Evolutionary conservation across 805 yeast genomes (phyloP).

Genomic region (Candida patagonica): DNA sequence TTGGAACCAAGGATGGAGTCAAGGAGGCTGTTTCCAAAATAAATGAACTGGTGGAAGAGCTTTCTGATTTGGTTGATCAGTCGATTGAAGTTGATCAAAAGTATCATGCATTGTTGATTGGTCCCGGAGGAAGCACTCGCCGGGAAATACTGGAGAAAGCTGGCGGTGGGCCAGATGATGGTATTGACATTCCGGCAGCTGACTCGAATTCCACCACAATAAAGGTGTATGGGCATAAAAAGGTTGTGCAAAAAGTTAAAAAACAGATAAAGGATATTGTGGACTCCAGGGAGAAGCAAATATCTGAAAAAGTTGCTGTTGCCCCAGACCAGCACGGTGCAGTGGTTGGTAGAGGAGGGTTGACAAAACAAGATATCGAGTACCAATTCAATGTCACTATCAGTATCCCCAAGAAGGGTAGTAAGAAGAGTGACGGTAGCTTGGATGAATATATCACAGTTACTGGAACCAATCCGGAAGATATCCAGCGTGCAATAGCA

Average conservation of each 20-base stretch:
- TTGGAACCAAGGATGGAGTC: constrained; percentile 71
- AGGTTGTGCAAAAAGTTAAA: constrained; percentile 59
- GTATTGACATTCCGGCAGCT: constrained; percentile 60
- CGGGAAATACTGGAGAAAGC: constrained; percentile 68
- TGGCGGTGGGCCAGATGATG: constrained; percentile 51
- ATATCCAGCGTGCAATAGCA: constrained; percentile 52
- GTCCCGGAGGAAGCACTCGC: constrained; percentile 66
- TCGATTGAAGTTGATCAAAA: constrained; percentile 61
- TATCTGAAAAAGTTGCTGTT: constrained; percentile 28
- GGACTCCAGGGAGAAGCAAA: constrained; percentile 42
- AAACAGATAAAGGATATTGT: constrained; percentile 55
- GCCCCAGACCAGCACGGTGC: constrained; percentile 67
- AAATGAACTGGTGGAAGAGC: constrained; percentile 50
- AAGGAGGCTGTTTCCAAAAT: constrained; percentile 61
- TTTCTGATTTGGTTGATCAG: constrained; percentile 50
- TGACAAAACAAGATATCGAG: constrained; percentile 62
- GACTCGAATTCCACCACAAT: constrained; percentile 43
- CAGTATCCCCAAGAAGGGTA: constrained; percentile 51
- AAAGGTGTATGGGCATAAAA: constrained; percentile 64
- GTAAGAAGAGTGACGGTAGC: constrained; percentile 14
- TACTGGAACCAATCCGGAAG: constrained; percentile 52
- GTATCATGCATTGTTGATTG: constrained; percentile 67
- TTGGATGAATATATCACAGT: constrained; percentile 43
- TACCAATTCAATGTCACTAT: constrained; percentile 55
- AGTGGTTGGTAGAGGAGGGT: constrained; percentile 75